These are phyloP conservation scores for Hypericum perforatum DNA, from an alignment of 345 rosid genomes.

Conservation along the genomic window DNA sequence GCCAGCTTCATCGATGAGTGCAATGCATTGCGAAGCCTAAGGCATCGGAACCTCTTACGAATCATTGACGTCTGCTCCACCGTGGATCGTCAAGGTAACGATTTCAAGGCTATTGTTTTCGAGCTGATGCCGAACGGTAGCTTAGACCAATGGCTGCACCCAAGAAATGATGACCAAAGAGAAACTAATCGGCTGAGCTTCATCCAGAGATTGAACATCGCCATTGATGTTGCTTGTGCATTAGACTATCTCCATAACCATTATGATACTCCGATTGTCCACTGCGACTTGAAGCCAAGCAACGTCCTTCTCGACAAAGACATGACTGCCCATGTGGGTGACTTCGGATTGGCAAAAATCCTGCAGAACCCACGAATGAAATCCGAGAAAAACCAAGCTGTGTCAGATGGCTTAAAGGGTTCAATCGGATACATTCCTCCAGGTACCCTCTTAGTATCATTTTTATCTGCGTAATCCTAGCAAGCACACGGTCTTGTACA, in stretches of 20 bases:
- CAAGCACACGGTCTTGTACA: neutral
- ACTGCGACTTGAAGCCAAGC: slow-evolving; percentile 31
- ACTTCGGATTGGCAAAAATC: slow-evolving; percentile 25
- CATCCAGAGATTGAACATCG: slow-evolving; percentile 20
- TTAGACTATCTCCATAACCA: slow-evolving; percentile 24
- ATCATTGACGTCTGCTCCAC: slow-evolving; percentile 14
- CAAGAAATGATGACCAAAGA: neutral
- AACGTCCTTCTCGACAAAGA: slow-evolving; percentile 19
- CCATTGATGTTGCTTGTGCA: slow-evolving; percentile 23
- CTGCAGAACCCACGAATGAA: slow-evolving; percentile 7
- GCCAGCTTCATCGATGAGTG: slow-evolving; percentile 21
- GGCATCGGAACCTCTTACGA: slow-evolving; percentile 18
- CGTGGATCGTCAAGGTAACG: slow-evolving; percentile 20
- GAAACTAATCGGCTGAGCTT: slow-evolving; percentile 3
- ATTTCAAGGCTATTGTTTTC: slow-evolving; percentile 19
- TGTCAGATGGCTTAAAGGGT: slow-evolving; percentile 21
- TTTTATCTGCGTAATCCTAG: neutral
- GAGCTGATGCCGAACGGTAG: slow-evolving; percentile 24
- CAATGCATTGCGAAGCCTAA: slow-evolving; percentile 11
- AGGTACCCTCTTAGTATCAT: slow-evolving; percentile 10
- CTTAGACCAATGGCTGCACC: slow-evolving; percentile 20
- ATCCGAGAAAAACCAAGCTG: neutral
- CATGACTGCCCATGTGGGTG: slow-evolving; percentile 24
- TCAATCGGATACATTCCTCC: slow-evolving; percentile 26
- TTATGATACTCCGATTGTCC: slow-evolving; percentile 19